These are phyloP conservation scores for Ophiostoma ips DNA, from an alignment of 2,329 filamentous ascomycete genomes.

Conservation along the genomic window DNA sequence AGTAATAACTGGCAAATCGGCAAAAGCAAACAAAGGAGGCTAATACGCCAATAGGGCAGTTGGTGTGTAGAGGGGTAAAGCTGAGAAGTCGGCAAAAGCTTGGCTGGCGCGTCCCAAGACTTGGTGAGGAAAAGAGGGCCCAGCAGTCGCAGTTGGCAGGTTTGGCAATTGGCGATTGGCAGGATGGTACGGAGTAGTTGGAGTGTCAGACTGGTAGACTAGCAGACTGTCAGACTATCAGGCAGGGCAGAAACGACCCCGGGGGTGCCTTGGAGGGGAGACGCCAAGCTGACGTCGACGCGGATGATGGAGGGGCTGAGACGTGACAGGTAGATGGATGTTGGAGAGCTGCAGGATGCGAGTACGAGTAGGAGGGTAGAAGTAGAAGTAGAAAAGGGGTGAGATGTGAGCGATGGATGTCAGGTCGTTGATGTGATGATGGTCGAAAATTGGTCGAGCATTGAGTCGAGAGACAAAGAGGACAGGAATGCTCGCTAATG, in stretches of 20 bases:
- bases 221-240: no score
- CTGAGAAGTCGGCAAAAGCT: neutral
- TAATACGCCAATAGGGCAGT: no score
- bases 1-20: neutral
- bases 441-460: neutral
- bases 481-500: neutral
- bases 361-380: neutral
- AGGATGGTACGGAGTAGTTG: neutral
- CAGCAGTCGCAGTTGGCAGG: neutral
- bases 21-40: no score
- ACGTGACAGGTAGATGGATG: no score
- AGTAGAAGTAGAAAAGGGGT: neutral
- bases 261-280: no score
- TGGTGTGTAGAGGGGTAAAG: no score
- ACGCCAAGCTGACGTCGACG: no score
- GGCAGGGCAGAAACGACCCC: no score
- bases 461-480: neutral
- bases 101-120: neutral
- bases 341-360: no score
- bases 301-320: no score
- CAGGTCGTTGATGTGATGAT: no score
- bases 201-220: neutral
- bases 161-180: neutral
- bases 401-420: neutral
- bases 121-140: neutral